Evolutionary conservation across 2,329 filamentous ascomycete species (phyloP), one percentile per base, ranked within the genome.

Genomic region (Lachnellula willkommii): DNA sequence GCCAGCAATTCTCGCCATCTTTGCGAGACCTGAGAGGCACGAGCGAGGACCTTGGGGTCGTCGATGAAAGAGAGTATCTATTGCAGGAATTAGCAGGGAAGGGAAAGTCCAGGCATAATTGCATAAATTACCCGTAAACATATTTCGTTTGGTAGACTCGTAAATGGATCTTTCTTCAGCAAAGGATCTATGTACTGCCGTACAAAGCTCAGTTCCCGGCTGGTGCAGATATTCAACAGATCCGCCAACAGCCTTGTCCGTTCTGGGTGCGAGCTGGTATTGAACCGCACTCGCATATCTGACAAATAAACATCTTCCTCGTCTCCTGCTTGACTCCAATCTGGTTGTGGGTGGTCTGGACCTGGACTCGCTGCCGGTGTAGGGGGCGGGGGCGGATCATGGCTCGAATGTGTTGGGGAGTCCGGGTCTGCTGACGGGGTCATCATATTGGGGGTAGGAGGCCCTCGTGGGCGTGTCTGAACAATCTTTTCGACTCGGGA

Each of bases 51-150:
- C 70, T 92, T 94, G 1, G 94, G 92, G 68, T 99, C 94, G 68
- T 99, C 94, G 68, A 99, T 93, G 70, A 95, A 99, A 45, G 93
- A 95, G 50, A 99, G 79, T 62, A 99, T 89, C 88, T 96, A 67
- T 28, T 24, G 5, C 8, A 12, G 5, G n/a, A 40, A 53, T 62
- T 56, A 62, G 55, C 54, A 43, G 36, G 28, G 15, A 6, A 12
- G 8, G 14, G 37, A 22, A n/a, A 49, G n/a, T 15, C 24, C 4
- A 46, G 42, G 24, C 5, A 28, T 20, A 15, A 9, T 50, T 17
- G 9, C 15, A 36, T 32, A 32, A 11, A 8, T 11, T 12, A 95
- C 90, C 67, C 91, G 80, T 58, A 99, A 76, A 71, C 93, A 97
- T 45, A 99, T 76, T 73, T 99, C 94, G 68, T 95, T 92, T 0